phyloP scores from a whole-genome alignment of 176 grass and related monocot species.

The Zea mays region DNA sequence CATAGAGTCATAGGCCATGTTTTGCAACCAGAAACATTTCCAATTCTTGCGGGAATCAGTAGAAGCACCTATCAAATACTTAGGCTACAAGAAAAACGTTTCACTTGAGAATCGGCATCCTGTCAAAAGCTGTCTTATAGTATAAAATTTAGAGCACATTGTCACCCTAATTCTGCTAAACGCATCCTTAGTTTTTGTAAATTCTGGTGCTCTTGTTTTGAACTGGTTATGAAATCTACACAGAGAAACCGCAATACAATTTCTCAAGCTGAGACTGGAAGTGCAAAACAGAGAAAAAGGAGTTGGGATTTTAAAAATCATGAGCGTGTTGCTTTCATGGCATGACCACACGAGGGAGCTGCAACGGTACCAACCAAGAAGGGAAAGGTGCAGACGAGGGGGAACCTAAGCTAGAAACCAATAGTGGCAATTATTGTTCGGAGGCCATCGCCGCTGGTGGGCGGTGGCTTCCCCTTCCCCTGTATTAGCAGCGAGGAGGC shows the following conservation, averaged over 20 bases:
- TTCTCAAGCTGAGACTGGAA: background rate
- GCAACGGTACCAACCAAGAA: slow-evolving; percentile 28
- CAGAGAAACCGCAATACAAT: background rate
- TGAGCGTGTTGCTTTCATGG: slow-evolving; percentile 32
- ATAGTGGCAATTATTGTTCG: slow-evolving; percentile 46
- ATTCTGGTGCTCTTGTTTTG: background rate
- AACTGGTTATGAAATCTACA: background rate
- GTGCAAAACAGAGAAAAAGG: background rate
- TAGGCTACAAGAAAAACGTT: too few species aligned
- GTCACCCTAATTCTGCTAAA: too few species aligned
- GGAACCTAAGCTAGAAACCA: slow-evolving; percentile 25
- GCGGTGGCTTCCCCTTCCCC: background rate
- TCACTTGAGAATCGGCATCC: too few species aligned
- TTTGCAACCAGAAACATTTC: too few species aligned
- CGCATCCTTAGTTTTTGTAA: too few species aligned
- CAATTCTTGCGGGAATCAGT: too few species aligned
- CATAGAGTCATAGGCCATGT: too few species aligned
- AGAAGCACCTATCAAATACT: too few species aligned
- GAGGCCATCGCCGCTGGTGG: slow-evolving; percentile 17
- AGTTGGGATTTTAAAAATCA: background rate
- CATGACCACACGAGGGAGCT: background rate
- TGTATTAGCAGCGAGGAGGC: background rate
- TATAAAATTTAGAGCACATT: too few species aligned
- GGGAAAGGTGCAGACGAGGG: background rate
- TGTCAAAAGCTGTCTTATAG: too few species aligned